Conservation (phyloP, 257 asterid species). For the Solanum neorickii region DNA sequence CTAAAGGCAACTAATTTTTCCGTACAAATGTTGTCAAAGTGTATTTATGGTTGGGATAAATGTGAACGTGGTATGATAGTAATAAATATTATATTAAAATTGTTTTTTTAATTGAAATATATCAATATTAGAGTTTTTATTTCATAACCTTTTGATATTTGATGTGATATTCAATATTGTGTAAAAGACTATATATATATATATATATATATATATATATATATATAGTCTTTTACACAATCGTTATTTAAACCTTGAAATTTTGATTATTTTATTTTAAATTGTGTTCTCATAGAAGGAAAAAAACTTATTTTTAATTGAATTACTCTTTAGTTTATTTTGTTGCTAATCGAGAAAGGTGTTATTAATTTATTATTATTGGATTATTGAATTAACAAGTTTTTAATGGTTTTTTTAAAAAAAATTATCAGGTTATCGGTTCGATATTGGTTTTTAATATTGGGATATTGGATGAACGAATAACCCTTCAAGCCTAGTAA, state of each 20-base stretch:
- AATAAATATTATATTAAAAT: not conserved
- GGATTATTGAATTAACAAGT: too few relatives aligned
- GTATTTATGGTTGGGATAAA: too few relatives aligned
- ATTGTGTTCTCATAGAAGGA: not conserved
- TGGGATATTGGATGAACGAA: too few relatives aligned
- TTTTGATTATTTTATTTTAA: not conserved
- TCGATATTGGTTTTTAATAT: too few relatives aligned
- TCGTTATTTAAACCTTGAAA: not conserved
- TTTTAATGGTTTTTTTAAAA: too few relatives aligned
- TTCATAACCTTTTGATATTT: not conserved
- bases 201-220: not conserved
- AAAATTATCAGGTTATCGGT: too few relatives aligned
- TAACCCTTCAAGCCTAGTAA: too few relatives aligned
- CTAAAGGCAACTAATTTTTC: not conserved
- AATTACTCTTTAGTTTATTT: too few relatives aligned
- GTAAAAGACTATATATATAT: too few relatives aligned
- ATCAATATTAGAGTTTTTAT: too few relatives aligned
- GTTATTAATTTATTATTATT: too few relatives aligned
- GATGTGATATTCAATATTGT: not conserved
- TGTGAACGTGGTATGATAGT: not conserved
- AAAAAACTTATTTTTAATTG: not conserved
- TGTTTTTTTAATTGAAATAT: not conserved
- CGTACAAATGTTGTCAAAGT: not conserved
- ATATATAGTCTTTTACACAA: not conserved
- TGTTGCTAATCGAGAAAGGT: not conserved